Percentiles rank a stretch among this genome's conserved stretches.
These are phyloP conservation scores for Rhizopogon vulgaris DNA, from an alignment of 768 basidiomycete species.

Conservation along the genomic window DNA sequence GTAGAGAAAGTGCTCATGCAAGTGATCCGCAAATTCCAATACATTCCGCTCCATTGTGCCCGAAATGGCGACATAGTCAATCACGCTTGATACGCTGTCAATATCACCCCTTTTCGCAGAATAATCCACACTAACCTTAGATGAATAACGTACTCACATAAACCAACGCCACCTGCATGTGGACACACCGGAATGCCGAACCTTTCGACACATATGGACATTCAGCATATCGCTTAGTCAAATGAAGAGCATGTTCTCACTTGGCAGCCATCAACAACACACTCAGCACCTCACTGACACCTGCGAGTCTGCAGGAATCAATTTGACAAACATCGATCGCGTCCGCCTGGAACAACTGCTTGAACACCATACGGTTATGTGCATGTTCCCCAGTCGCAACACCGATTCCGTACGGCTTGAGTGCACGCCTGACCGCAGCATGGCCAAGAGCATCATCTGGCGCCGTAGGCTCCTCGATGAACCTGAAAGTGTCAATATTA, in stretches of 20 bases:
- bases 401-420: conserved; percentile 76
- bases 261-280: conserved; percentile 90
- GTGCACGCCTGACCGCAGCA: conserved; percentile 68
- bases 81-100: conserved; percentile 45
- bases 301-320: conserved; percentile 89
- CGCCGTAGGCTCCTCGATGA: conserved; percentile 92
- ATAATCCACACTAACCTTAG: conserved; percentile 41
- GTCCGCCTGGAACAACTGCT: conserved; percentile 83
- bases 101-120: neutral
- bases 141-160: conserved; percentile 90
- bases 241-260: conserved; percentile 29
- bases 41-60: conserved; percentile 94
- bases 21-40: conserved; percentile 83
- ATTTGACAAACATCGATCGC: conserved; percentile 96
- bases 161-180: conserved; percentile 90
- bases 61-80: conserved; percentile 90
- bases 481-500: conserved; percentile 37
- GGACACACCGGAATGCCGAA: conserved; percentile 87
- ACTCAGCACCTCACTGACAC: conserved; percentile 89
- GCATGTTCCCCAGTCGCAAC: conserved; percentile 95
- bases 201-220: conserved; percentile 30
- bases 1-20: conserved; percentile 89
- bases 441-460: conserved; percentile 89
- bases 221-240: neutral
- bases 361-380: conserved; percentile 94